Evolutionary conservation across 345 rosid genomes (phyloP).

Genomic region (Camelina neglecta): DNA sequence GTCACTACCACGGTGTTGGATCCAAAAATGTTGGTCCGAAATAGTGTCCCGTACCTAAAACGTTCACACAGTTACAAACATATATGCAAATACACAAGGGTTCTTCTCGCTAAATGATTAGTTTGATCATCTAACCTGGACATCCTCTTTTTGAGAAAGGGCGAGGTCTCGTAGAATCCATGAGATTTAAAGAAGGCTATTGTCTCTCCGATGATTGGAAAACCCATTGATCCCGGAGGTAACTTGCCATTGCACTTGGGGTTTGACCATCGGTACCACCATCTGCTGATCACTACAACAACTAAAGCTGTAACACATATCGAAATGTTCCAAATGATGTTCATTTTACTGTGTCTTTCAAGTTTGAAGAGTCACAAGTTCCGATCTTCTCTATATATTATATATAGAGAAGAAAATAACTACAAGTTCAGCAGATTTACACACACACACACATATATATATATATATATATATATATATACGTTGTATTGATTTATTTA

Average conservation of each 20-base stretch:
- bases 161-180: not conserved
- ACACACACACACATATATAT: too few species aligned
- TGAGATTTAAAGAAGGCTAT: not conserved
- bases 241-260: conserved; percentile 32
- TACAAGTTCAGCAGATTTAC: too few species aligned
- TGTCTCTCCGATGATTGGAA: conserved; percentile 37
- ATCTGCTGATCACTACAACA: not conserved
- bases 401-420: not conserved
- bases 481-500: too few species aligned
- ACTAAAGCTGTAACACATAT: not conserved
- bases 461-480: too few species aligned
- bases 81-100: not conserved
- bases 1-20: conserved; percentile 37
- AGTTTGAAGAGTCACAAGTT: not conserved
- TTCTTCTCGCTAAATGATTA: not conserved
- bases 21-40: conserved; percentile 33
- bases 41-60: conserved; percentile 44
- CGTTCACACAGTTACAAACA: not conserved
- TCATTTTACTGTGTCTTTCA: not conserved
- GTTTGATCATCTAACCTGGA: conserved; percentile 3
- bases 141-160: conserved; percentile 25
- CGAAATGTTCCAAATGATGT: not conserved
- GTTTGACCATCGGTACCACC: conserved; percentile 21
- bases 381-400: not conserved
- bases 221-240: conserved; percentile 40